Evolutionary conservation across 2,329 filamentous ascomycete species (phyloP).

Genomic region (Xylaria sp.): DNA sequence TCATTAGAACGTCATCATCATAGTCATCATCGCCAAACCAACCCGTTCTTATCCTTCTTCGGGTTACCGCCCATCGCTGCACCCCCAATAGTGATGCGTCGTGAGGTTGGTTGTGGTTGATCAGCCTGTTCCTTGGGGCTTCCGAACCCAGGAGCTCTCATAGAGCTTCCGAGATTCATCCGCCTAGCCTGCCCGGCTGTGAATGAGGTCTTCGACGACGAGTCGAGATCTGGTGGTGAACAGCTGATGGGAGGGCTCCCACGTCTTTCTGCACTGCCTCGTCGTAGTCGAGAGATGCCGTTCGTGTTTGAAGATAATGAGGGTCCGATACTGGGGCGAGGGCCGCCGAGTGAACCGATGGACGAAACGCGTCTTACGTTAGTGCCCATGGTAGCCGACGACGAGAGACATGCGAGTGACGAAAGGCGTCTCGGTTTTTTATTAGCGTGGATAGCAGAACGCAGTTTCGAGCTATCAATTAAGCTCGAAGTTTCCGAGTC

Average conservation of each 20-base stretch:
- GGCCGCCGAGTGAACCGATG: slow-evolving; percentile 52
- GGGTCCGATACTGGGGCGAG: slow-evolving; percentile 44
- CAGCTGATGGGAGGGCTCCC: slow-evolving; percentile 65
- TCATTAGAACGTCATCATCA: slow-evolving; percentile 12
- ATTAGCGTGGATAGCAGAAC: slow-evolving; percentile 63
- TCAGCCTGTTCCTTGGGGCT: slow-evolving; percentile 38
- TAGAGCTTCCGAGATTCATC: slow-evolving; percentile 61
- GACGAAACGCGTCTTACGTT: slow-evolving; percentile 59
- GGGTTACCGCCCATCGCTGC: slow-evolving; percentile 44
- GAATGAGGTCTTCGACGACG: slow-evolving; percentile 48
- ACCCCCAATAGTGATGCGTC: slow-evolving; percentile 58
- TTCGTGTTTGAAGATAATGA: slow-evolving; percentile 62
- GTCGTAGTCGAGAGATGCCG: slow-evolving; percentile 65
- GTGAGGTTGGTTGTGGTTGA: slow-evolving; percentile 45
- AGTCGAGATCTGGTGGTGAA: slow-evolving; percentile 58
- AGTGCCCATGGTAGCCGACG: slow-evolving; percentile 33
- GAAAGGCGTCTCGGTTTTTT: slow-evolving; percentile 59
- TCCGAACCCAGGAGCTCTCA: slow-evolving; percentile 34
- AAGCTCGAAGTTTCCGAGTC: slow-evolving; percentile 60
- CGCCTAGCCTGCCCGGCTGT: slow-evolving; percentile 66
- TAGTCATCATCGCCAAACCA: slow-evolving; percentile 42
- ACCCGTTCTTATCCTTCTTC: slow-evolving; percentile 37
- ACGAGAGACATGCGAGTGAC: slow-evolving; percentile 46
- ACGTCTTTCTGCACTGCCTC: slow-evolving; percentile 61
- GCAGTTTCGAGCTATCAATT: slow-evolving; percentile 65